Conservation (phyloP, 2,329 filamentous ascomycete genomes). For the Claviceps paspali region DNA sequence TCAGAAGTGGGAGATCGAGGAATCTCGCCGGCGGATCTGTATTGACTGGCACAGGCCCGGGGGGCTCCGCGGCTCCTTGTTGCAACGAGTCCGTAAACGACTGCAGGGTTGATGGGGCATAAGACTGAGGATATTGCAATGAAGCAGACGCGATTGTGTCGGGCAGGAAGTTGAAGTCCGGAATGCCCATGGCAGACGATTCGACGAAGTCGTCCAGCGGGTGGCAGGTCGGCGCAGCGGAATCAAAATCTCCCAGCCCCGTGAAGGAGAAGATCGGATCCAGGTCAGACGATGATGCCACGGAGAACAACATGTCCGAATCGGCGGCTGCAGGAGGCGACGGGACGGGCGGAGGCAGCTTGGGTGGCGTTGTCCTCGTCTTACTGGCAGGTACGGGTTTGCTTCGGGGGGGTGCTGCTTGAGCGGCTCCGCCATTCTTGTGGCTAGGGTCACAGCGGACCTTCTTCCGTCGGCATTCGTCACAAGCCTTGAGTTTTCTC, state of each 20-base stretch:
- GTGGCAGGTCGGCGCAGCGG: conserved; percentile 12
- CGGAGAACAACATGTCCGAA: neutral
- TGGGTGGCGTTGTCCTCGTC: conserved; percentile 14
- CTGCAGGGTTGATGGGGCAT: conserved; percentile 13
- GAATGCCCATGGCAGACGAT: conserved; percentile 21
- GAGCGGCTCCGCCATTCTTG: conserved; percentile 29
- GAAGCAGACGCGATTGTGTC: conserved; percentile 28
- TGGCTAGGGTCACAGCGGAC: conserved; percentile 46
- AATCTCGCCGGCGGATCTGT: conserved; percentile 2
- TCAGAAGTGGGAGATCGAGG: conserved; percentile 24
- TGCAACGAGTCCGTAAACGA: conserved; percentile 12
- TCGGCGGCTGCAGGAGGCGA: conserved; percentile 2
- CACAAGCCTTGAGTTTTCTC: conserved; percentile 53
- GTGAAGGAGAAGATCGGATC: conserved; percentile 11
- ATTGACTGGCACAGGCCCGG: conserved; percentile 5
- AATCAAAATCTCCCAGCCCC: conserved; percentile 10
- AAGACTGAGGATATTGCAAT: conserved; percentile 17
- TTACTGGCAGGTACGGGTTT: conserved; percentile 27
- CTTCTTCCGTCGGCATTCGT: conserved; percentile 48
- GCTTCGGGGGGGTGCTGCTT: conserved; percentile 13
- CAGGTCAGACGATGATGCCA: conserved; percentile 7
- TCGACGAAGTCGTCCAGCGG: conserved; percentile 32
- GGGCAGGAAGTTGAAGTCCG: conserved; percentile 31
- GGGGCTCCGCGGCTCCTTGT: conserved; percentile 8
- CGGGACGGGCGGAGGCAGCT: conserved; percentile 10